Base-by-base conservation (phyloP, 192 early-diverging fungal species). In the Entrophospora sp. region DNA sequence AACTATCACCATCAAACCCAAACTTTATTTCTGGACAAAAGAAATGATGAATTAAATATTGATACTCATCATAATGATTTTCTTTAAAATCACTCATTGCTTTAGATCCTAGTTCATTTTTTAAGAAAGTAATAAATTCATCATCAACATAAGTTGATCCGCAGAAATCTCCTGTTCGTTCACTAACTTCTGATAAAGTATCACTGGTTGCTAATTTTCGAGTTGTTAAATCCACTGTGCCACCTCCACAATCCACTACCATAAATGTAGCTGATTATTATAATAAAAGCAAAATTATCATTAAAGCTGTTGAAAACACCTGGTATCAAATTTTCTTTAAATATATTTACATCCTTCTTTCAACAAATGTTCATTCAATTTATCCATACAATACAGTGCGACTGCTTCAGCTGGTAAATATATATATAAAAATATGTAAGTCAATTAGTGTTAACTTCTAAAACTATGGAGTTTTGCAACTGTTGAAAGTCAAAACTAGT, bases 301-400 rank as follows among this genome's bases (percentile, higher is more conserved):
- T 28, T 28, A 5, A 14, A 2, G 22, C 4, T 2, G n/a, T n/a
- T n/a, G n/a, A n/a, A n/a, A n/a, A n/a, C n/a, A n/a, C n/a, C n/a
- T n/a, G n/a, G n/a, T 10, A 24, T 49, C 46, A 12, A 28, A 8
- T n/a, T 28, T 14, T 27, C 4, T 22, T 13, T 28, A 14, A 14
- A 28, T 12, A 16, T 52, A 4, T 31, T 4, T 28, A 52, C 49
- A 25, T 18, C 71, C 70, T 30, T 69, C 64, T 37, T 61, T 60
- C n/a, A 77, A 42, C 24, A 72, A 70, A 56, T 72, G 71, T 36
- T 77, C 76, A 13, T 81, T 73, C 6, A 75, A 74, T 64, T 74
- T 77, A 40, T 78, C 69, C 68, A 80, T 77, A 32, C 79, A 77
- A 45, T 83, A 83, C 37, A 83, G 66, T 16, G 81, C 81, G 31